Evolutionary conservation across 139 green algal genomes (phyloP), one percentile per base, ranked within the genome.

Genomic region (Pedinophyceae sp.): DNA sequence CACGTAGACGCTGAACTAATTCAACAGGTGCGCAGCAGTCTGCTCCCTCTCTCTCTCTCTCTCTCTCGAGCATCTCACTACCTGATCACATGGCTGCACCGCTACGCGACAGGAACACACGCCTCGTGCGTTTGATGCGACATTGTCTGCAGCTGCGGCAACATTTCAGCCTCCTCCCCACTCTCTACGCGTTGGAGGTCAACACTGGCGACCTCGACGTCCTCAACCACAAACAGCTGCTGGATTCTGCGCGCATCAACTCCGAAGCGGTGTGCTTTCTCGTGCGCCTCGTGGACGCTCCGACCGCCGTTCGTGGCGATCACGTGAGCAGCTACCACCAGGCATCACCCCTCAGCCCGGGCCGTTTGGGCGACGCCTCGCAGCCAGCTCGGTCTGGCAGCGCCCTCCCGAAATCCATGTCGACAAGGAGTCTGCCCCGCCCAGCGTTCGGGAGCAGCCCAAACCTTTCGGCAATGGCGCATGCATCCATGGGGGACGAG

Each of bases 401-500:
- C n/a, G n/a, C n/a, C n/a, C n/a, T n/a, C n/a, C n/a, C n/a, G n/a
- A n/a, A n/a, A 60, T 38, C 34, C 51, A 19, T 55, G 5, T 22
- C 23, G 27, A 30, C 55, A 48, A 34, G 26, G 22, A 52, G 48
- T 18, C 59, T 82, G 24, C 69, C 69, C 2, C 53, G 68, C 26
- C 86, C 86, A n/a, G 83, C 85, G 0, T 95, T 95, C 64, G 85
- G 85, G 2, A 89, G 76, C 0, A 93, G 84, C 2, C 84, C 86
- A 4, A 93, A 91, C 58, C 48, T 93, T 17, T 51, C 3, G 17
- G 19, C 3, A 5, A 10, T 52, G n/a, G 24, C 22, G 28, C 28
- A 54, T 52, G 40, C 41, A n/a, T 39, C 2, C 28, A 4, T 27
- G 30, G 20, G 17, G n/a, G 28, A 52, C 17, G 15, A 39, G 27